Evolutionary conservation across 352 stramenopile species (phyloP).

Genomic region (Globisporangium abappressorium): DNA sequence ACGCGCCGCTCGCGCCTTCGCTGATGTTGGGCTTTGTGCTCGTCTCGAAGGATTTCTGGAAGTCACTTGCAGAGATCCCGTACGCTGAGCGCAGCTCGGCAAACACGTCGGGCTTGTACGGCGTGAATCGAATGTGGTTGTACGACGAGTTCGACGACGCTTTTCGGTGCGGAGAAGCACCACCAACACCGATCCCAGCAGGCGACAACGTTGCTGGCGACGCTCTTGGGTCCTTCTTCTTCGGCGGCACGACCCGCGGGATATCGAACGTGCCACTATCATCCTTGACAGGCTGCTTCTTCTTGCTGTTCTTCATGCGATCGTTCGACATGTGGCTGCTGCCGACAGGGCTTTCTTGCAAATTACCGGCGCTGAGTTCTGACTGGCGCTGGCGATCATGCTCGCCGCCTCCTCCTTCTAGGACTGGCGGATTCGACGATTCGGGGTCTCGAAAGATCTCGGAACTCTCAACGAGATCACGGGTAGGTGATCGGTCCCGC

Average conservation of each 20-base stretch:
- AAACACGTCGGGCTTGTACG: constrained; percentile 72
- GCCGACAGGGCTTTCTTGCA: neutral
- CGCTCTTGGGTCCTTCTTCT: neutral
- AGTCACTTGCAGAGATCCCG: constrained; percentile 62
- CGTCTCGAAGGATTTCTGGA: constrained; percentile 70
- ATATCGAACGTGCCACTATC: constrained; percentile 22
- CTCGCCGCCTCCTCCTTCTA: neutral
- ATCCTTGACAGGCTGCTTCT: constrained; percentile 12
- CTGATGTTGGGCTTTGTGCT: constrained; percentile 88
- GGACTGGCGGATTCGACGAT: constrained; percentile 1
- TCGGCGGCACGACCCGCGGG: constrained; percentile 1
- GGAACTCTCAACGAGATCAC: constrained; percentile 27
- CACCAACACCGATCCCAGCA: neutral
- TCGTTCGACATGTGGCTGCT: constrained; percentile 3
- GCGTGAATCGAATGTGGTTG: constrained; percentile 69
- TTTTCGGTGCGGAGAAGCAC: constrained; percentile 2
- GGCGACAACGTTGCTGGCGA: constrained; percentile 4
- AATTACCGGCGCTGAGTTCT: neutral
- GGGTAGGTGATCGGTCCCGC: constrained; percentile 46
- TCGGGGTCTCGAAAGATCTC: neutral
- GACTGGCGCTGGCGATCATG: neutral
- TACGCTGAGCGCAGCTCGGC: constrained; percentile 69
- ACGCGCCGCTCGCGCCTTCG: constrained; percentile 88
- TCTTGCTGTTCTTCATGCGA: constrained; percentile 5
- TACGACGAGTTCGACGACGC: constrained; percentile 21